Evolutionary conservation across 345 rosid genomes (phyloP).

Genomic region (Cardamine resedifolia): DNA sequence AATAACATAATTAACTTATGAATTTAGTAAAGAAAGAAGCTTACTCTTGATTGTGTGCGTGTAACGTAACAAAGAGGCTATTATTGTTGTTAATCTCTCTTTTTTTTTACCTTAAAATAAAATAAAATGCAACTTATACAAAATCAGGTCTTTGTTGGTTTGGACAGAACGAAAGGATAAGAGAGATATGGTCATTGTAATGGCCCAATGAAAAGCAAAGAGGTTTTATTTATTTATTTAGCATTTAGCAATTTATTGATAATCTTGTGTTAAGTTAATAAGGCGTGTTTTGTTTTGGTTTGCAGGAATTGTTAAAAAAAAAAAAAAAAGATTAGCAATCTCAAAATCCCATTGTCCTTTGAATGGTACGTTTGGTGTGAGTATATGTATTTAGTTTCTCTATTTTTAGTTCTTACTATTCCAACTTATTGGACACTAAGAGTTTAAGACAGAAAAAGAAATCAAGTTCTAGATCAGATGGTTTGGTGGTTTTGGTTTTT

Average conservation of each 20-base stretch:
- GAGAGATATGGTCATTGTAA: neutral
- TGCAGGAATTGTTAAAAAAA: slow-evolving; percentile 28
- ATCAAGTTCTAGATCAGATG: slow-evolving; percentile 2
- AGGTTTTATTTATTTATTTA: neutral
- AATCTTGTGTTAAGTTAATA: neutral
- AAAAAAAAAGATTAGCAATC: slow-evolving; percentile 7
- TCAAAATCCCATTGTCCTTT: neutral
- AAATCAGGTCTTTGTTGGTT: slow-evolving; percentile 24
- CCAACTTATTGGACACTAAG: neutral
- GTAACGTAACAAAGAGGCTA: neutral
- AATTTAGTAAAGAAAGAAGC: slow-evolving; percentile 1
- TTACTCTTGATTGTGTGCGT: slow-evolving; percentile 7
- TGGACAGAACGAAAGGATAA: slow-evolving; percentile 17
- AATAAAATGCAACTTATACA: neutral
- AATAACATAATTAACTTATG: neutral
- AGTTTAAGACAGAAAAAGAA: neutral
- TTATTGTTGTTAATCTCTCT: neutral
- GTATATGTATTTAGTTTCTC: neutral
- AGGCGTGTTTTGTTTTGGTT: neutral
- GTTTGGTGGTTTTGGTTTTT: neutral
- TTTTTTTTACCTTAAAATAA: neutral
- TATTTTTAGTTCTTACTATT: neutral
- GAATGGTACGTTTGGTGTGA: slow-evolving; percentile 10
- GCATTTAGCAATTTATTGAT: neutral
- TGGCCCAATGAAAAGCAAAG: slow-evolving; percentile 18